Base-by-base conservation (phyloP, 257 asterid genomes). In the Nyctanthes arbortristis region DNA sequence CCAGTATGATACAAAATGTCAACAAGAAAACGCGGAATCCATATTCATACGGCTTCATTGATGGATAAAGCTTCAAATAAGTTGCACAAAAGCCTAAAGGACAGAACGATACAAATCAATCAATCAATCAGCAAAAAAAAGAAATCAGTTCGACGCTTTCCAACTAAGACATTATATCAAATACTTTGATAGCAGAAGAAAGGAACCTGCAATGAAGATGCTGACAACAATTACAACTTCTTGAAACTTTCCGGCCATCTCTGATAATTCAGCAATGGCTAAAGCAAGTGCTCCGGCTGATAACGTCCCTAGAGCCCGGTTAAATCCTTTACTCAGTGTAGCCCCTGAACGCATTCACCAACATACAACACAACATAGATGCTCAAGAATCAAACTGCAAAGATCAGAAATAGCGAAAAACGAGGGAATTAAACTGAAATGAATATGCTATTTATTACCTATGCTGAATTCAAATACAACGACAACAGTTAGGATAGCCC, bases 201-300 rank as follows among this genome's bases (percentile, higher is more conserved):
- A 43, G 32, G 63, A 62, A 57, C 95, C 97, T 72, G 98, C 93
- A 71, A 92, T 61, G 55, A 90, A 92, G 77, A 90, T 82, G 85
- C 81, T 86, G 82, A 92, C 7, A 16, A 92, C 90, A 33, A 88
- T 72, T 18, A 87, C 72, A 66, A 92, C 67, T 83, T 92, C 96
- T 77, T 52, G 58, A 75, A 80, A 71, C 2, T 82, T 77, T 65
- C 87, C 87, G 0, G 82, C 89, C 81, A 80, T 71, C 66, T 73
- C 40, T 30, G 96, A 84, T 78, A 92, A 71, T 40, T 82, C 82
- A 62, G 93, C 98, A 68, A 89, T 86, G 40, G 82, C 96, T 35
- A 92, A 76, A 67, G 96, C 90, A 54, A 92, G 84, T 43, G 87
- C 87, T 79, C 98, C 96, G 56, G 98, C 98, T 20, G 92, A 88